Percentiles rank a stretch among this genome's conserved stretches.
Conservation (phyloP, 805 yeast genomes). For the Nakazawaea pomicola region DNA sequence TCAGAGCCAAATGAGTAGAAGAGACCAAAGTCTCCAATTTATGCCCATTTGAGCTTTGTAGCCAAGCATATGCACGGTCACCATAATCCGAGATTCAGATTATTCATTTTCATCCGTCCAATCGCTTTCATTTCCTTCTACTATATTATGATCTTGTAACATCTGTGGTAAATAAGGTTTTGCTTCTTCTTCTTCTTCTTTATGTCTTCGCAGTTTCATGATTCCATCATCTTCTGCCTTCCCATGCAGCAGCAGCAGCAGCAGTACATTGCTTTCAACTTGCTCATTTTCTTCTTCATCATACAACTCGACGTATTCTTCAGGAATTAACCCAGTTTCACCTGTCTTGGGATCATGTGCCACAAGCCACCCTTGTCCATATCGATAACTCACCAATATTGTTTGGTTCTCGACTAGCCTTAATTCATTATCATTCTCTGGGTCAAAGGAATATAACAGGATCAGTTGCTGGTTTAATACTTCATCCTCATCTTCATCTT, state of each 20-base stretch:
- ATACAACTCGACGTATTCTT: conserved; percentile 73
- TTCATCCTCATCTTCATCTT: conserved; percentile 16
- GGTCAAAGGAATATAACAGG: conserved; percentile 83
- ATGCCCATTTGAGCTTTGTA: too few relatives aligned
- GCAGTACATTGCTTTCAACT: neutral
- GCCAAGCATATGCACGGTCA: too few relatives aligned
- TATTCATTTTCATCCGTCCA: conserved; percentile 25
- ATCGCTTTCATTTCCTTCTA: conserved; percentile 20
- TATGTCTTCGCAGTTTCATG: conserved; percentile 13
- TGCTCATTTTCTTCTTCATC: conserved; percentile 23
- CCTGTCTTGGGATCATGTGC: conserved; percentile 76
- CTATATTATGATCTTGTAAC: conserved; percentile 21
- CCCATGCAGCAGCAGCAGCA: too few relatives aligned
- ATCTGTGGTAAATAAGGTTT: conserved; percentile 40
- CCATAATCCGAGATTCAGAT: too few relatives aligned
- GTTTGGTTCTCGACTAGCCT: conserved; percentile 73
- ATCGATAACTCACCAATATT: conserved; percentile 81
- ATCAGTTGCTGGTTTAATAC: conserved; percentile 50
- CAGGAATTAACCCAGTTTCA: conserved; percentile 90
- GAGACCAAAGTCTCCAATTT: too few relatives aligned
- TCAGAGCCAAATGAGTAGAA: too few relatives aligned
- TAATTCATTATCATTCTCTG: conserved; percentile 93
- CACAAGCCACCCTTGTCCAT: conserved; percentile 98
- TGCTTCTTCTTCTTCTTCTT: conserved; percentile 34
- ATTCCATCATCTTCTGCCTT: conserved; percentile 15